Evolutionary conservation across 768 basidiomycete species (phyloP), one percentile per base, ranked within the genome.

Genomic region (Asterophora lycoperdoides): DNA sequence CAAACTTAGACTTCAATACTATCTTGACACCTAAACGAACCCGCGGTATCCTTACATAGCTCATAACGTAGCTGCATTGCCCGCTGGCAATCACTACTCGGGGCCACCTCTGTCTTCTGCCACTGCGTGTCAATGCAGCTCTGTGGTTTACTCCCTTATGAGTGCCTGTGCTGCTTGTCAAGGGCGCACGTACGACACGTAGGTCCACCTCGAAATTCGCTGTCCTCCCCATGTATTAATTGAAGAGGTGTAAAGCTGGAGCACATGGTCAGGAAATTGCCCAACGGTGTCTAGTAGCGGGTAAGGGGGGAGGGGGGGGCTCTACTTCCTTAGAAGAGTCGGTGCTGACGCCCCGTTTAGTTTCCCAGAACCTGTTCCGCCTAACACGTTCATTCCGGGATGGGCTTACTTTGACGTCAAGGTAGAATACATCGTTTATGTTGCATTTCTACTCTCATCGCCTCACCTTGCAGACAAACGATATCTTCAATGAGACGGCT

Each of bases 321-420:
- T 7, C 20, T 41, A 35, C 23, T 8, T 39, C 17, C 34, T n/a
- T 23, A 19, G 9, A n/a, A 14, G 8, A 13, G 7, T 28, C 19
- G n/a, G 34, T 6, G 9, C 39, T 49, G 29, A 47, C 20, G 2
- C 35, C 38, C 35, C 5, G 19, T 19, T 13, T 35, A 79, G 79
- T n/a, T 83, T 67, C 52, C 76, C 79, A 0, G 44, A 64, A 11
- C 56, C 63, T n/a, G 62, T 84, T 41, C 83, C 83, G 2, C 50
- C 56, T 0, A 74, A 73, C 8, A 69, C 77, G 1, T 64, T 68
- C 9, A 70, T 85, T 15, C 83, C 82, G 8, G 73, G 72, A 9
- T 86, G 83, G 83, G 83, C 83, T 10, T 86, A 76, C 51, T 64
- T 78, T 29, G 74, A 81, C 48, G 75, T 84, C 17, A 61, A 68